These are phyloP conservation scores for Syzygium malaccense DNA, from an alignment of 441 rosid genomes.

Conservation along the genomic window DNA sequence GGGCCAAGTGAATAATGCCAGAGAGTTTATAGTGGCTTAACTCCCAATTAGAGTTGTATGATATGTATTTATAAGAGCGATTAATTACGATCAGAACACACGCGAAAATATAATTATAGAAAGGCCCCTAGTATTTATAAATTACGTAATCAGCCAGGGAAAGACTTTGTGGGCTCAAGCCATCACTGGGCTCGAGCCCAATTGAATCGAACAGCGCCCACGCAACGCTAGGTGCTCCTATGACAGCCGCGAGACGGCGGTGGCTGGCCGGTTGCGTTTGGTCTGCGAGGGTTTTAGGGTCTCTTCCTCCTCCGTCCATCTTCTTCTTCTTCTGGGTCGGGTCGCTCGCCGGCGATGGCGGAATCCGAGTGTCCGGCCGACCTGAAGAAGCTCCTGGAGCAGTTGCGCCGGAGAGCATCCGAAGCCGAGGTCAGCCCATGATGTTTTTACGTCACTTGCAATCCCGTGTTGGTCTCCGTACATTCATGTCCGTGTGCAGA, in stretches of 20 bases:
- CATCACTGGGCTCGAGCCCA: neutral
- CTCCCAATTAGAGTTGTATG: neutral
- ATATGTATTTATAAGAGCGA: neutral
- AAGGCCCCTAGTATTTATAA: neutral
- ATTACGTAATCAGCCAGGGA: neutral
- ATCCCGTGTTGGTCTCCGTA: neutral
- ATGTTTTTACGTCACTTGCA: neutral
- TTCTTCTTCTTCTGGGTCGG: neutral
- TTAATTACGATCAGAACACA: neutral
- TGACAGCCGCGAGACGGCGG: rapidly evolving
- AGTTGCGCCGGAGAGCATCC: constrained; percentile 57
- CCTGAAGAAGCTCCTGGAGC: constrained; percentile 32
- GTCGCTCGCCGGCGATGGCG: neutral
- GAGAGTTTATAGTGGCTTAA: neutral
- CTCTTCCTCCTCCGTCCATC: neutral
- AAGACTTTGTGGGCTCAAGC: neutral
- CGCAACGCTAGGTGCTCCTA: neutral
- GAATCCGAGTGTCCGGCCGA: constrained; percentile 5
- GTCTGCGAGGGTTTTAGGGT: neutral
- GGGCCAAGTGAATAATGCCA: neutral
- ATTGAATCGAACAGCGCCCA: neutral
- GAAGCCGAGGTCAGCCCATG: constrained; percentile 54
- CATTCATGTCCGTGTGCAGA: neutral
- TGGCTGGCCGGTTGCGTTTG: neutral
- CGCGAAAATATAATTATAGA: neutral